These are phyloP conservation scores for Avena eriantha DNA, from an alignment of 176 grass and related monocot genomes.

Conservation along the genomic window DNA sequence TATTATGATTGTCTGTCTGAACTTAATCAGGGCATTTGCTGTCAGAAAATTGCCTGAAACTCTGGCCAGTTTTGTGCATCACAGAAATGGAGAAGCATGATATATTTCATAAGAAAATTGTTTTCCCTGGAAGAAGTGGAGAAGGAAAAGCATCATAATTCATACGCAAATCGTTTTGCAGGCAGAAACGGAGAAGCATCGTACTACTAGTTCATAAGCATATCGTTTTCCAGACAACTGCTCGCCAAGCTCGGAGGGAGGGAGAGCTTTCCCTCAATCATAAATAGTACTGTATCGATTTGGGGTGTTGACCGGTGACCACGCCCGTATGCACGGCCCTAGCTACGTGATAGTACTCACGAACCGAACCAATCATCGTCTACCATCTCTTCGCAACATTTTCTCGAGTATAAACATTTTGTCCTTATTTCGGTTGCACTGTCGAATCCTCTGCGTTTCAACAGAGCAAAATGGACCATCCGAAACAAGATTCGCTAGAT, in stretches of 20 bases:
- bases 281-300: background rate
- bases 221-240: background rate
- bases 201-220: background rate
- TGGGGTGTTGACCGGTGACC: background rate
- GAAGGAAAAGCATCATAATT: too few species aligned
- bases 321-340: background rate
- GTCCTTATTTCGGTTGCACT: background rate
- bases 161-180: too few species aligned
- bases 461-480: background rate
- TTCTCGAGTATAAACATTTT: background rate
- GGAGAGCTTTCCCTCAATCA: background rate
- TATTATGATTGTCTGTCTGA: too few species aligned
- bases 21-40: background rate
- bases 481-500: constrained; percentile 1
- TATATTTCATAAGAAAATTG: too few species aligned
- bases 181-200: background rate
- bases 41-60: background rate
- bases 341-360: constrained; percentile 38
- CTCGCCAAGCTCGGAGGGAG: too few species aligned
- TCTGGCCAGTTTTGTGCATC: background rate
- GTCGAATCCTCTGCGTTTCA: background rate
- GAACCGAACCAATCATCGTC: constrained; percentile 11
- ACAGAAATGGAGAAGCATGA: background rate
- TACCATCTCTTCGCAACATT: background rate
- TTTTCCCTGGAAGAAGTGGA: too few species aligned